Conservation (phyloP, 176 grass and related monocot species). For the Alloteropsis semialata region DNA sequence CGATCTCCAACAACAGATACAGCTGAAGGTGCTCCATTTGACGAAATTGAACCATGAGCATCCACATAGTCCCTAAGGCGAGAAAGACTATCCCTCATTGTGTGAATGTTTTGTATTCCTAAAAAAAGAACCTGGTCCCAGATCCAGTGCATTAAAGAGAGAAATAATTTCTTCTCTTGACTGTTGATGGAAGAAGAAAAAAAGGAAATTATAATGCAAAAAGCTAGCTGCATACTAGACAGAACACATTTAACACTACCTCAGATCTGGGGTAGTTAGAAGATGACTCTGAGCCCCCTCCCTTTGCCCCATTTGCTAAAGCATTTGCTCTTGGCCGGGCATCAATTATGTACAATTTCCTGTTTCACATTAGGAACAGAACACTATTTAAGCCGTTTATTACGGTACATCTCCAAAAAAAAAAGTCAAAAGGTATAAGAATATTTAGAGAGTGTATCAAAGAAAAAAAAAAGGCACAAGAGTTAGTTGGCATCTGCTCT, state of each 20-base stretch:
- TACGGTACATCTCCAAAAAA: background rate
- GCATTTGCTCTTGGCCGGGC: conserved; percentile 97
- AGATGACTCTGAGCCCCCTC: conserved; percentile 95
- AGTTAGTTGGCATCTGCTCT: conserved; percentile 3
- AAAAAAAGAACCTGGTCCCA: conserved; percentile 80
- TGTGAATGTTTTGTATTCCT: conserved; percentile 97
- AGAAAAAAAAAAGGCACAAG: conserved; percentile 1
- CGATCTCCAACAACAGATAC: conserved; percentile 44
- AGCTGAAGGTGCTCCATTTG: conserved; percentile 82
- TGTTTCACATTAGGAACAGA: conserved; percentile 38
- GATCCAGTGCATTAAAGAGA: conserved; percentile 39
- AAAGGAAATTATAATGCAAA: background rate
- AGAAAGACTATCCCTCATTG: conserved; percentile 96
- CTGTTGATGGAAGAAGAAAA: background rate
- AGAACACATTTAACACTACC: conserved; percentile 39
- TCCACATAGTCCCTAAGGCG: conserved; percentile 98
- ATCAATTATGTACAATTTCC: conserved; percentile 98
- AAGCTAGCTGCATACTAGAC: background rate
- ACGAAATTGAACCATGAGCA: conserved; percentile 79
- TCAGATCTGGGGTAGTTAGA: conserved; percentile 93
- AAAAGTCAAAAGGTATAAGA: background rate
- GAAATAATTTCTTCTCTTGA: background rate
- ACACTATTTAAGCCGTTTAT: background rate
- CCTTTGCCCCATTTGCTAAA: conserved; percentile 93
- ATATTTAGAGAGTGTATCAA: background rate